Evolutionary conservation across 208 protist genomes (phyloP), one percentile per base, ranked within the genome.

Genomic region (Histomonas meleagridis): DNA sequence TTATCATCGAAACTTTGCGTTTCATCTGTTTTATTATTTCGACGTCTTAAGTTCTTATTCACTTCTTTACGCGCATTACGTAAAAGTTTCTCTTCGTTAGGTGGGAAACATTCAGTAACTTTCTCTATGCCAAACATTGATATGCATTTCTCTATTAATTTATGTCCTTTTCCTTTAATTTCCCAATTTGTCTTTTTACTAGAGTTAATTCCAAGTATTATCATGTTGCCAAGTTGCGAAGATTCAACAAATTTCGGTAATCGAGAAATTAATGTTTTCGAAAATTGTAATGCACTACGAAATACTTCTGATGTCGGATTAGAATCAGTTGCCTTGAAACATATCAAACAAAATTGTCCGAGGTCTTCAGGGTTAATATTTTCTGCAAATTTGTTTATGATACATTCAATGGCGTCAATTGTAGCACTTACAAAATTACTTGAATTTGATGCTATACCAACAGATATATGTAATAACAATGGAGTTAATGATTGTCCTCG

Each of bases 101-200:
- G 14, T n/a, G 76, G 76, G 46, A 86, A 86, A 28, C 14, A 12
- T 51, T 46, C 26, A 16, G 76, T 55, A 5, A 86, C 76, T 32
- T 18, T 18, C 32, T 86, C 76, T 18, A 86, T 86, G 7, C 76
- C 76, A 48, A 86, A 86, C n/a, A 18, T 55, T 16, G 51, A 40
- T 1, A 86, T 86, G 43, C 76, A 86, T 10, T 28, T 51, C 7
- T 86, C 76, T 18, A 86, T 86, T 7, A 86, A 32, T 12, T 55
- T 43, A 4, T 40, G 23, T n/a, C 76, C 76, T 55, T 86, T 86
- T n/a, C 46, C 76, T 86, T 46, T 86, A n/a, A 86, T 86, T 86
- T 86, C 76, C 76, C 76, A 86, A 46, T 86, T 86, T 16, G 40
- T 86, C 28, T 46, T 55, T n/a, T 86, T 86, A 28, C n/a, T 86